Percentiles rank a stretch among this genome's conserved stretches.
phyloP scores from a whole-genome alignment of 2,329 filamentous ascomycete species.

The Mollisiaceae sp. region DNA sequence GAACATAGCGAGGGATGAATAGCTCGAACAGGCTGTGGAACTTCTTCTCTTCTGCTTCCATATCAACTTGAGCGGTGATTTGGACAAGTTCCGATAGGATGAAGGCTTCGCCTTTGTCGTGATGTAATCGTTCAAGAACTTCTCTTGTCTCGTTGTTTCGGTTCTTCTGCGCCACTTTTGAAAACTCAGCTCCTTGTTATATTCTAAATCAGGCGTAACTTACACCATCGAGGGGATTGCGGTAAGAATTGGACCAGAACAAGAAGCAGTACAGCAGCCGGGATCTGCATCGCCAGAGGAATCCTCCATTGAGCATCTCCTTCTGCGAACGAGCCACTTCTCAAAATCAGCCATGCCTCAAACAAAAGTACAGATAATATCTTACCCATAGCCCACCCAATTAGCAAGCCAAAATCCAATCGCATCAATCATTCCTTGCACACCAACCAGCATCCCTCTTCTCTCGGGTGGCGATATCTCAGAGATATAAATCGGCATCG shows the following conservation, averaged over 20 bases:
- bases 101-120: conserved; percentile 36
- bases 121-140: neutral
- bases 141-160: neutral
- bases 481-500: conserved; percentile 52
- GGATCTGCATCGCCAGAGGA: conserved; percentile 36
- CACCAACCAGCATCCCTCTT: conserved; percentile 32
- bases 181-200: neutral
- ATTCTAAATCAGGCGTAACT: neutral
- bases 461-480: conserved; percentile 31
- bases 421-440: conserved; percentile 36
- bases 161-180: conserved; percentile 15
- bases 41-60: conserved; percentile 35
- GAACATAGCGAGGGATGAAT: conserved; percentile 38
- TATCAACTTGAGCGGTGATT: conserved; percentile 39
- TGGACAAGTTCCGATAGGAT: conserved; percentile 37
- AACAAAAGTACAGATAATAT: neutral
- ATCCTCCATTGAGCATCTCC: conserved; percentile 35
- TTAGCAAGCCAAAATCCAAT: conserved; percentile 31
- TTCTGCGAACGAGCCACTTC: conserved; percentile 24
- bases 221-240: conserved; percentile 30
- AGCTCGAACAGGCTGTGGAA: conserved; percentile 24
- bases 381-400: conserved; percentile 33
- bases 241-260: conserved; percentile 17
- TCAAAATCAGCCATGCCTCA: neutral
- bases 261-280: conserved; percentile 30